These are phyloP conservation scores for Sporothrix brasiliensis DNA, from an alignment of 2,329 filamentous ascomycete genomes.

Conservation along the genomic window DNA sequence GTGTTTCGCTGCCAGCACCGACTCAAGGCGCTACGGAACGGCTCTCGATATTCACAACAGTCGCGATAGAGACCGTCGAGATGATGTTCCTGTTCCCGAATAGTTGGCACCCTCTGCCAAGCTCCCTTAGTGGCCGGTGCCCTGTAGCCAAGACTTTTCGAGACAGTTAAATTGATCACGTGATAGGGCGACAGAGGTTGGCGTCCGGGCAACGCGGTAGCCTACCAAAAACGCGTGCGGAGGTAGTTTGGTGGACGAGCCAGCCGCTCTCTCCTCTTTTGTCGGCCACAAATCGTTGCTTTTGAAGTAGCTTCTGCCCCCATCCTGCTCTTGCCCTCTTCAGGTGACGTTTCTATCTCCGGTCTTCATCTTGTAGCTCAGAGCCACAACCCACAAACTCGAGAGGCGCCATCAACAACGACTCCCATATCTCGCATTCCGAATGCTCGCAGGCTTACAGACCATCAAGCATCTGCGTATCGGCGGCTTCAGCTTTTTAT, in stretches of 20 bases:
- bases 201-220: constrained; percentile 36
- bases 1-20: background rate
- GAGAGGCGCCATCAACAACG: background rate
- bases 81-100: background rate
- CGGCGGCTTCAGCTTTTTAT: background rate
- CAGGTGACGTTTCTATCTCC: background rate
- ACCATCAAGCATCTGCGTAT: background rate
- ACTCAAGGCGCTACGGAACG: background rate
- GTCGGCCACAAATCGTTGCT: constrained; percentile 8
- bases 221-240: constrained; percentile 37
- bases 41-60: background rate
- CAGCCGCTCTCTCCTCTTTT: constrained; percentile 8
- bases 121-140: background rate
- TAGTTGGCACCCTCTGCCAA: background rate
- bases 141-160: background rate
- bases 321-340: background rate
- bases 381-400: too few species aligned
- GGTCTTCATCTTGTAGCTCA: background rate
- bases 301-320: constrained; percentile 11
- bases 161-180: constrained; percentile 35
- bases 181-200: constrained; percentile 38
- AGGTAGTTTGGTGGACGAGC: background rate
- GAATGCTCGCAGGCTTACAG: background rate
- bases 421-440: background rate
- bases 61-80: background rate